Evolutionary conservation across 257 asterid species (phyloP).

Genomic region (Ajuga chamaepitys): DNA sequence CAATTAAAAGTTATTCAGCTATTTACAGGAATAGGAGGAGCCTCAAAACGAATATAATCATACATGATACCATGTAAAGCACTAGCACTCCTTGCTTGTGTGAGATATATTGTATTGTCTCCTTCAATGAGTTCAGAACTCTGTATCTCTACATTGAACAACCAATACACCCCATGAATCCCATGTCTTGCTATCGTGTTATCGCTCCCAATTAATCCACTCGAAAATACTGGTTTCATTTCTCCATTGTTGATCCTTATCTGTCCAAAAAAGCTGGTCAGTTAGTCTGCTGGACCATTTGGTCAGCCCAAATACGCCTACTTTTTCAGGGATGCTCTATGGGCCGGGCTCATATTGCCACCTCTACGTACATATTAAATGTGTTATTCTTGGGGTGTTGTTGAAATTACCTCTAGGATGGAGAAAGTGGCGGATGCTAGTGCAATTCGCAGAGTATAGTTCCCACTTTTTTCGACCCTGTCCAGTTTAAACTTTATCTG

Average conservation of each 20-base stretch:
- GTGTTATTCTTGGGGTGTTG: neutral
- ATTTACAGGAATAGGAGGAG: slow-evolving; percentile 24
- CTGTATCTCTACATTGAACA: slow-evolving; percentile 35
- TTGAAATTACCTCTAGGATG: neutral
- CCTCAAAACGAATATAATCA: slow-evolving; percentile 61
- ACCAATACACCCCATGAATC: slow-evolving; percentile 55
- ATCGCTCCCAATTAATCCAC: slow-evolving; percentile 63
- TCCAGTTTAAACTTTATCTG: neutral
- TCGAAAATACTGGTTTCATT: slow-evolving; percentile 23
- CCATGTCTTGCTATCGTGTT: slow-evolving; percentile 71
- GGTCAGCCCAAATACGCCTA: no score
- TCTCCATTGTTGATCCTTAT: neutral
- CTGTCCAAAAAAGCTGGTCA: no score
- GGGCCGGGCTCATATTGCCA: no score
- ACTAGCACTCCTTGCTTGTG: slow-evolving; percentile 37
- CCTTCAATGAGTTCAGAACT: slow-evolving; percentile 27
- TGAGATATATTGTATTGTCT: slow-evolving; percentile 41
- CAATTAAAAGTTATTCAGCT: no score
- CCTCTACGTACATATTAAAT: no score
- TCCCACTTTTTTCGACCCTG: neutral
- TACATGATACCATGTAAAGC: slow-evolving; percentile 62
- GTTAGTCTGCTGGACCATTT: no score
- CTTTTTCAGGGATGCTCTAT: no score
- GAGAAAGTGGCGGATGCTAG: neutral
- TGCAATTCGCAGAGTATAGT: neutral